A percentile compares a stretch with the other conserved stretches of the same genome.
Evolutionary conservation across 2,329 filamentous ascomycete genomes (phyloP).

Genomic region (Colletotrichum sp.): DNA sequence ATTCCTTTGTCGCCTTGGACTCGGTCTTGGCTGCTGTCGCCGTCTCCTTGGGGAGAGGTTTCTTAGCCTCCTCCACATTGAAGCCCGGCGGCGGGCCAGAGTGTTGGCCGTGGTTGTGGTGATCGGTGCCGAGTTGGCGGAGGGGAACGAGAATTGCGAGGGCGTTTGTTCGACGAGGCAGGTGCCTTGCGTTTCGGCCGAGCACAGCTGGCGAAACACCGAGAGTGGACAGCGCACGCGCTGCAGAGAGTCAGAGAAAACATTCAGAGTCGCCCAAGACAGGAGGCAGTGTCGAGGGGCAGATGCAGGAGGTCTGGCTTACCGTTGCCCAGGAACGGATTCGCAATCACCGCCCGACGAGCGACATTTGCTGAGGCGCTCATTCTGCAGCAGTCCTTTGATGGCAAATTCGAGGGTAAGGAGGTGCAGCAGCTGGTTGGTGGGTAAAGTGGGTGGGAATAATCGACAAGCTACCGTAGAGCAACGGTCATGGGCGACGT

Average conservation of each 20-base stretch:
- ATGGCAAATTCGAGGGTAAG: neutral
- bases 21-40: slow-evolving; percentile 38
- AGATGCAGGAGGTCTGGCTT: slow-evolving; percentile 28
- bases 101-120: slow-evolving; percentile 54
- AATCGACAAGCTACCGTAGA: neutral
- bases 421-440: neutral
- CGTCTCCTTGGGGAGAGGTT: slow-evolving; percentile 70
- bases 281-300: neutral
- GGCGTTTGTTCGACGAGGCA: slow-evolving; percentile 51
- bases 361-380: slow-evolving; percentile 62
- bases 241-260: slow-evolving; percentile 37
- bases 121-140: slow-evolving; percentile 63
- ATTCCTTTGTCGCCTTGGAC: slow-evolving; percentile 33
- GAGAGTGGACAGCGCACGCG: slow-evolving; percentile 51
- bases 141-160: slow-evolving; percentile 63
- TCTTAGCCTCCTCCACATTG: slow-evolving; percentile 88
- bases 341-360: slow-evolving; percentile 58
- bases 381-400: slow-evolving; percentile 39
- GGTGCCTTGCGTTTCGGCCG: slow-evolving; percentile 48
- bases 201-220: slow-evolving; percentile 52
- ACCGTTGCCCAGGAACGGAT: slow-evolving; percentile 57
- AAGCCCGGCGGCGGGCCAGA: slow-evolving; percentile 85
- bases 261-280: neutral
- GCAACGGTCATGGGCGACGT: neutral
- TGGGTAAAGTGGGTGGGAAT: neutral